These are phyloP conservation scores for Russula sp. DNA, from an alignment of 768 basidiomycete genomes.

Conservation along the genomic window DNA sequence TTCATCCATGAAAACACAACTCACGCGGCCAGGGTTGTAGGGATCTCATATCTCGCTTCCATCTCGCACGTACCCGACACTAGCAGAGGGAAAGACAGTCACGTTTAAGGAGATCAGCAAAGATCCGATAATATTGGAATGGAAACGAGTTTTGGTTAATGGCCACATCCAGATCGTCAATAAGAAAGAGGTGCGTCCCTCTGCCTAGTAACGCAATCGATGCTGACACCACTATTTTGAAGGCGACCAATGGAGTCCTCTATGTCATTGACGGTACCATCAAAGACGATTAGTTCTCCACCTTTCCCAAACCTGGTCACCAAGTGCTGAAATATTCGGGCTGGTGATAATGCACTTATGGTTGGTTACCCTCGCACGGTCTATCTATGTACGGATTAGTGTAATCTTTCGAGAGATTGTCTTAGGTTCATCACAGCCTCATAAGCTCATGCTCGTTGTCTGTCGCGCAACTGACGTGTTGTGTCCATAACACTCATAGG, in stretches of 20 bases:
- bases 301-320: not conserved
- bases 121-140: conserved; percentile 38
- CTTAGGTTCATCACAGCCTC: not conserved
- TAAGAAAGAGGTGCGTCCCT: conserved; percentile 50
- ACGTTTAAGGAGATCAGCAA: conserved; percentile 39
- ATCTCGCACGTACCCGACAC: conserved; percentile 44
- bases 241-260: conserved; percentile 51
- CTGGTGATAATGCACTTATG: too few relatives aligned
- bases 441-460: not conserved
- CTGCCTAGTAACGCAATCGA: not conserved
- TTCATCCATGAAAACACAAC: not conserved
- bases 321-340: not conserved
- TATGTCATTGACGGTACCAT: conserved; percentile 54
- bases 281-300: conserved; percentile 23
- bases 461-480: not conserved
- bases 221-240: conserved; percentile 4
- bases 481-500: not conserved
- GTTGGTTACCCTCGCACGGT: too few relatives aligned
- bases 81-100: conserved; percentile 52
- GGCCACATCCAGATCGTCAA: conserved; percentile 46
- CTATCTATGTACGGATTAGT: too few relatives aligned
- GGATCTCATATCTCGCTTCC: conserved; percentile 43
- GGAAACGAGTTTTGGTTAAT: conserved; percentile 53
- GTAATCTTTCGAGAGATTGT: not conserved
- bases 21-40: conserved; percentile 25